phyloP scores from a whole-genome alignment of 345 rosid species.

The Garcia nutans region DNA sequence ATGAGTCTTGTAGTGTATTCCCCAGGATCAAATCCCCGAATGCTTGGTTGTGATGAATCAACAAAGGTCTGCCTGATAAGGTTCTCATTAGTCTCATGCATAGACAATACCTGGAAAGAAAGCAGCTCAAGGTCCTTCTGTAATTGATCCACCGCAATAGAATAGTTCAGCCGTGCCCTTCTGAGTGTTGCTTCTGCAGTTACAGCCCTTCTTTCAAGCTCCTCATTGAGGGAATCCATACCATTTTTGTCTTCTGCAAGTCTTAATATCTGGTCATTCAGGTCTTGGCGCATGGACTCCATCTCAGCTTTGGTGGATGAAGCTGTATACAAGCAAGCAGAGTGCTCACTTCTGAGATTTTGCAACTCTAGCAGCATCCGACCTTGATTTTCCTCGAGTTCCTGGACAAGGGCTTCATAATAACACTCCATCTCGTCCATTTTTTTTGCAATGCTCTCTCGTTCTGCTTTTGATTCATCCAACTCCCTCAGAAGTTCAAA shows the following conservation, averaged over 20 bases:
- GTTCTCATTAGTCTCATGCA: constrained; percentile 88
- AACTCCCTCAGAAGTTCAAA: constrained; percentile 84
- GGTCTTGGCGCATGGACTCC: constrained; percentile 63
- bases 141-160: constrained; percentile 86
- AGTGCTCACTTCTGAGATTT: constrained; percentile 84
- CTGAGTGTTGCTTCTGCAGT: constrained; percentile 85
- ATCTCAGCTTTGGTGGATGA: constrained; percentile 79
- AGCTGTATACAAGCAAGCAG: constrained; percentile 64
- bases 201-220: constrained; percentile 73
- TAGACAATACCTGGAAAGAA: constrained; percentile 84
- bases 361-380: constrained; percentile 88
- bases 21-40: constrained; percentile 36
- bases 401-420: constrained; percentile 90
- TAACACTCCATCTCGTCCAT: constrained; percentile 99
- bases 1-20: constrained; percentile 36
- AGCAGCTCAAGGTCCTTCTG: constrained; percentile 96
- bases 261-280: constrained; percentile 59
- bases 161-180: constrained; percentile 95
- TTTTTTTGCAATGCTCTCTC: constrained; percentile 80
- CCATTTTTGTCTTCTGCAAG: constrained; percentile 66
- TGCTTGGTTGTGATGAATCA: constrained; percentile 52
- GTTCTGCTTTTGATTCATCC: constrained; percentile 86
- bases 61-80: constrained; percentile 78
- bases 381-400: constrained; percentile 97
- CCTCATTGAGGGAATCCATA: constrained; percentile 62